phyloP scores from a whole-genome alignment of 345 rosid genomes.

The Eucalyptus camaldulensis region DNA sequence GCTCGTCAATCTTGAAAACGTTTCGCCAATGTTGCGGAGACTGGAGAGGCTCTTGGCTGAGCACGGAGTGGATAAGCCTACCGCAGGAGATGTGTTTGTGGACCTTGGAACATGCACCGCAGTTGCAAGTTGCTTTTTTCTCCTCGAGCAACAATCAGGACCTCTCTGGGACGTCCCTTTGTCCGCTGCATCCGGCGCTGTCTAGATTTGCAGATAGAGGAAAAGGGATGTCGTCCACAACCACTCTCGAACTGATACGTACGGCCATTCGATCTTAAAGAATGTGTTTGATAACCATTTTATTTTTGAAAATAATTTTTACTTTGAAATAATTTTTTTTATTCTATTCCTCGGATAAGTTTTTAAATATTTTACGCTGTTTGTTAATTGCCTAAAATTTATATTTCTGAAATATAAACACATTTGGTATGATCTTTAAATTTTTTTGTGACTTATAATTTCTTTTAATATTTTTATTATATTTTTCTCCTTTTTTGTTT shows the following conservation, averaged over 20 bases:
- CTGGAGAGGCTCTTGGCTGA: neutral
- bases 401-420: accelerated
- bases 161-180: neutral
- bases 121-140: neutral
- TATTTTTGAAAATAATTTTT: accelerated
- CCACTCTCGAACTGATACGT: neutral
- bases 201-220: neutral
- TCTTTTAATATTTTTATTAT: too few relatives aligned
- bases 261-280: neutral
- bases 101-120: neutral
- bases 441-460: too few relatives aligned
- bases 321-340: too few relatives aligned
- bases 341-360: accelerated
- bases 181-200: neutral
- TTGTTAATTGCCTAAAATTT: too few relatives aligned
- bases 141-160: neutral
- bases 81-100: conserved; percentile 1
- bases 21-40: neutral
- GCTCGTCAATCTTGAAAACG: conserved; percentile 4
- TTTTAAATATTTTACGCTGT: accelerated
- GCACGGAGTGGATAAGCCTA: neutral
- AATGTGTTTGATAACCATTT: too few relatives aligned
- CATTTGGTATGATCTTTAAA: accelerated
- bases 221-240: neutral
- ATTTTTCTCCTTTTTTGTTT: accelerated